Conservation (phyloP, 2,329 filamentous ascomycete species). For the Leptographium procerum region DNA sequence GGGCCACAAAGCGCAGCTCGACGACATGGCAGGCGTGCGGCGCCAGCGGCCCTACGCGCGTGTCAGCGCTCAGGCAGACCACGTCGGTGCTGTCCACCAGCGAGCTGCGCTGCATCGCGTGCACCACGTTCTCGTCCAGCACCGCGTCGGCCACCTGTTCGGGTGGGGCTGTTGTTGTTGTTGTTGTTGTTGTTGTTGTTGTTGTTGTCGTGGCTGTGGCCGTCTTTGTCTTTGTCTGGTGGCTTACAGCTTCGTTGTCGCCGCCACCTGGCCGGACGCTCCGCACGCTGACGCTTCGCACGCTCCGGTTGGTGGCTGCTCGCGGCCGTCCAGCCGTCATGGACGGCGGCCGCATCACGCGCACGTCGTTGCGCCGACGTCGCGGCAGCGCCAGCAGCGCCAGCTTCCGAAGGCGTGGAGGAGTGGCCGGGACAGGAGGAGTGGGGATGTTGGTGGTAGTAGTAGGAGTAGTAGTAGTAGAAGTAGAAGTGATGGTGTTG, state of each 20-base stretch:
- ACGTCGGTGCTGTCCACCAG: conserved; percentile 54
- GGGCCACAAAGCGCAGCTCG: conserved; percentile 60
- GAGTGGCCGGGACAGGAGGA: conserved; percentile 6
- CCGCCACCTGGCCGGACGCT: background rate
- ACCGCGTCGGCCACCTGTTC: conserved; percentile 49
- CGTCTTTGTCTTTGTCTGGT: no score
- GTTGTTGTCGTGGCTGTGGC: no score
- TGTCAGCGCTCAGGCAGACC: conserved; percentile 61
- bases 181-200: no score
- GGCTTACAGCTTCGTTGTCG: no score
- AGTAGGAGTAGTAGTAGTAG: no score
- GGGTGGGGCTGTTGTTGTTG: background rate
- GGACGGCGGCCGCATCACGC: conserved; percentile 41
- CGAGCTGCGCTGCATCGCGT: conserved; percentile 58
- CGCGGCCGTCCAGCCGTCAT: conserved; percentile 26
- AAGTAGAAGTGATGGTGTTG: no score
- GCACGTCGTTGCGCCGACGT: conserved; percentile 46
- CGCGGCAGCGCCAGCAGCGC: conserved; percentile 58
- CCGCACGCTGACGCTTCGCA: no score
- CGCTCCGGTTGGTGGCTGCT: background rate
- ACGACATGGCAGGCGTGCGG: conserved; percentile 63
- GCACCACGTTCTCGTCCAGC: conserved; percentile 59
- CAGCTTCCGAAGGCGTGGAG: conserved; percentile 47
- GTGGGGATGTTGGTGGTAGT: no score
- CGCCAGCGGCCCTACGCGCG: conserved; percentile 59